Evolutionary conservation across 208 protist genomes (phyloP), one percentile per base, ranked within the genome.

Genomic region (Leptomonas pyrrhocoris): DNA sequence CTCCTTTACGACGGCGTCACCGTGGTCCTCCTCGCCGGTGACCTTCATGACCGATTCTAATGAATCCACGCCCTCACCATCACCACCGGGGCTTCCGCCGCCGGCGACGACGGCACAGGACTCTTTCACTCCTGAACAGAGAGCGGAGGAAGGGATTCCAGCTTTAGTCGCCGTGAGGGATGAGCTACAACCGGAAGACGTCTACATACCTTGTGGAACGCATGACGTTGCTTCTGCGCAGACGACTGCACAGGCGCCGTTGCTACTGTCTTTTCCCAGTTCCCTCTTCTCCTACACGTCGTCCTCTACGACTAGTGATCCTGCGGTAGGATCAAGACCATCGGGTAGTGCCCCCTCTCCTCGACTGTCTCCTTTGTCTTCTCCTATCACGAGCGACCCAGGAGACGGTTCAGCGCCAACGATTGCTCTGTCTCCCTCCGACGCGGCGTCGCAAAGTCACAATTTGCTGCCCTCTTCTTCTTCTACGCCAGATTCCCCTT

Each of bases 21-120:
- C 58, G 9, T 0, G 9, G 42, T 49, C 36, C 3, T 46, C 23
- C n/a, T 63, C 58, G 30, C 59, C 59, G 1, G 45, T 65, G 2
- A 51, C 59, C 2, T 65, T 65, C 21, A 65, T 65, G 59, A 43
- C 46, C 0, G 59, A 65, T 30, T 55, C 59, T 2, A 55, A 65
- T 38, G 16, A 25, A 31, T 65, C 59, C 3, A 28, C 19, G 3
- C 59, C 59, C 12, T 30, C 59, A 23, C 27, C 45, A 18, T 46
- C 59, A 19, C 43, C 46, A 40, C 45, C 59, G n/a, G n/a, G n/a
- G n/a, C n/a, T n/a, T 0, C 31, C 59, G 31, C 30, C 45, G n/a
- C 59, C 42, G 12, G 45, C 30, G 12, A 5, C 4, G 1, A 7
- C 21, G 25, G 45, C 15, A 27, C 45, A 43, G n/a, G 38, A 25